These are phyloP conservation scores for Myxozyma vanderwaltii DNA, from an alignment of 805 yeast species.

Conservation along the genomic window DNA sequence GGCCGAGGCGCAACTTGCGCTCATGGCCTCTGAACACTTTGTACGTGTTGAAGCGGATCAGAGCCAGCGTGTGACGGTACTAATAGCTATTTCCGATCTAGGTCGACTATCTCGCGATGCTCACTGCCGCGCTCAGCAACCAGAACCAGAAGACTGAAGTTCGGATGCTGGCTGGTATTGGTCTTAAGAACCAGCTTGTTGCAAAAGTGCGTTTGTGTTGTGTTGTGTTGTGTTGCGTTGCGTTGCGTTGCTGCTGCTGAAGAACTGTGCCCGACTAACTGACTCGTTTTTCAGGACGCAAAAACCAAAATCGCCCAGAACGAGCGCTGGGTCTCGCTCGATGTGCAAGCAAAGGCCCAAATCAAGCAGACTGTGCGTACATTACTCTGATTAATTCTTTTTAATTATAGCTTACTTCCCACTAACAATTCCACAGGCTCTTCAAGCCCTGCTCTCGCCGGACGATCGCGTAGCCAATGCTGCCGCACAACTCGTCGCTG, in stretches of 20 bases:
- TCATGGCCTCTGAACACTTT: slow-evolving; percentile 74
- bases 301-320: slow-evolving; percentile 60
- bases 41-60: slow-evolving; percentile 39
- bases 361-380: slow-evolving; percentile 62
- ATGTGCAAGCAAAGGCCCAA: slow-evolving; percentile 54
- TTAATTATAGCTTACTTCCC: neutral
- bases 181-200: slow-evolving; percentile 81
- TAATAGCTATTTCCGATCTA: neutral
- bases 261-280: too few species aligned
- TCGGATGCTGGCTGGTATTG: slow-evolving; percentile 87
- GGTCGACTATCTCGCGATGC: slow-evolving; percentile 62
- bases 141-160: slow-evolving; percentile 71
- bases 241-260: too few species aligned
- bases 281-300: slow-evolving; percentile 46
- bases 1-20: slow-evolving; percentile 76
- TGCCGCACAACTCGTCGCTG: slow-evolving; percentile 92
- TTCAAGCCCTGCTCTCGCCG: slow-evolving; percentile 63
- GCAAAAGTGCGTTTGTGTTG: slow-evolving; percentile 53
- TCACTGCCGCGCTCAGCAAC: slow-evolving; percentile 72
- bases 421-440: slow-evolving; percentile 43
- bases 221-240: too few species aligned
- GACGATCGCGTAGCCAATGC: slow-evolving; percentile 81
- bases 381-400: slow-evolving; percentile 28
- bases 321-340: slow-evolving; percentile 74
- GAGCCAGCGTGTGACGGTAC: neutral